Percentiles rank a stretch among this genome's conserved stretches.
Evolutionary conservation across 2,329 filamentous ascomycete genomes (phyloP).

Genomic region (Hypoxylon sp.): DNA sequence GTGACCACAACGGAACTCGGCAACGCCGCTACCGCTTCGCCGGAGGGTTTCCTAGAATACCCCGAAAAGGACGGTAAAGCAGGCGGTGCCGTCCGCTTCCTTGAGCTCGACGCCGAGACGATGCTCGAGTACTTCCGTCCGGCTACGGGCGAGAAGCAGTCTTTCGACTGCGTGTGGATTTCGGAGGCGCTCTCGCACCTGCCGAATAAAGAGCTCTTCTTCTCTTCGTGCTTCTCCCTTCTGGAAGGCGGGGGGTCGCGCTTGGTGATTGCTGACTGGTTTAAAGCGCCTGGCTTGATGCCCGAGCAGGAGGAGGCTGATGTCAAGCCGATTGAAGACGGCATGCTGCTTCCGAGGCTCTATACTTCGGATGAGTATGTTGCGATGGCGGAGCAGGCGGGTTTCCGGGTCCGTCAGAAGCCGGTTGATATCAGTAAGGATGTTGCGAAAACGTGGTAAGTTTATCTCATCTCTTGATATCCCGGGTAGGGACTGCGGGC

Average conservation of each 20-base stretch:
- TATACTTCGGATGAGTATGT: conserved; percentile 68
- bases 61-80: conserved; percentile 17
- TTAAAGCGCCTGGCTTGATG: conserved; percentile 64
- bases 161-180: conserved; percentile 72
- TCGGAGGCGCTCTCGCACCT: conserved; percentile 72
- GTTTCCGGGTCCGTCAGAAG: conserved; percentile 59
- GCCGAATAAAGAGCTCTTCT: conserved; percentile 70
- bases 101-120: conserved; percentile 72
- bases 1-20: conserved; percentile 57
- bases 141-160: conserved; percentile 35
- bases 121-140: conserved; percentile 66
- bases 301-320: conserved; percentile 60
- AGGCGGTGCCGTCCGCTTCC: conserved; percentile 61
- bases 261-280: conserved; percentile 72
- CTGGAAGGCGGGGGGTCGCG: conserved; percentile 58
- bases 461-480: conserved; percentile 14
- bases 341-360: conserved; percentile 71
- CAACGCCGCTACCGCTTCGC: conserved; percentile 5
- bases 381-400: conserved; percentile 61
- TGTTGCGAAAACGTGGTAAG: conserved; percentile 71
- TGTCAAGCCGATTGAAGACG: conserved; percentile 72
- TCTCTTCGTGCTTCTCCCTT: conserved; percentile 64
- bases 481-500: neutral
- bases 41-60: conserved; percentile 15
- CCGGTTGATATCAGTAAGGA: conserved; percentile 70